Conservation (phyloP, 225 moss, liverwort and hornwort species). For the Pleurozium schreberi region DNA sequence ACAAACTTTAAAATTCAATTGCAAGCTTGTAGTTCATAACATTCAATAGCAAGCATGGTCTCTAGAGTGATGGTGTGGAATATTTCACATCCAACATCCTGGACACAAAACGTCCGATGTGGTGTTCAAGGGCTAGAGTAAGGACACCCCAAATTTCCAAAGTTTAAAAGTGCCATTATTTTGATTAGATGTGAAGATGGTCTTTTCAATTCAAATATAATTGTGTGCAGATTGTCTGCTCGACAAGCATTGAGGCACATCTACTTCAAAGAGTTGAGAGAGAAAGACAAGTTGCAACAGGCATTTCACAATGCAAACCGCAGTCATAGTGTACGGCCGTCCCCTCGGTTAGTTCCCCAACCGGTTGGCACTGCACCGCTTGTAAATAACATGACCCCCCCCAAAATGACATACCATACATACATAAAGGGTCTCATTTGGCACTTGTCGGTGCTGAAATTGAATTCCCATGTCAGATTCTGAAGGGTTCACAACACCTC, state of each 20-base stretch:
- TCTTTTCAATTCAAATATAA: too few species aligned
- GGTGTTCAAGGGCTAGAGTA: too few species aligned
- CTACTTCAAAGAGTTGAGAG: slow-evolving; percentile 90
- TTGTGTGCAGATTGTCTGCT: slow-evolving; percentile 62
- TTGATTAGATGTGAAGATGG: too few species aligned
- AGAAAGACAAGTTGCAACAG: slow-evolving; percentile 90
- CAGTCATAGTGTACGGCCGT: slow-evolving; percentile 66
- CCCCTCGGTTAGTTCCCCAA: slow-evolving; percentile 21
- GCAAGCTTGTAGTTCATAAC: too few species aligned
- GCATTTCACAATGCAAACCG: slow-evolving; percentile 80
- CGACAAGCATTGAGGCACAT: slow-evolving; percentile 82
- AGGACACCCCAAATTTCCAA: too few species aligned
- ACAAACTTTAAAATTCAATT: not conserved
- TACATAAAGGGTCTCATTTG: not conserved
- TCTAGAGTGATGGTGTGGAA: too few species aligned
- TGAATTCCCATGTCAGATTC: accelerated
- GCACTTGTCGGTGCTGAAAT: not conserved
- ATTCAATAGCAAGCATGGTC: too few species aligned
- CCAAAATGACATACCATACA: not conserved
- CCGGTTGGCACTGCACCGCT: accelerated
- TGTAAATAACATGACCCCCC: not conserved
- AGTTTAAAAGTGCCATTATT: too few species aligned
- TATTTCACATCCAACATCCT: too few species aligned
- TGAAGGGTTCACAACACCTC: accelerated
- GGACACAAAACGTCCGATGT: too few species aligned